A percentile compares a stretch with the other conserved stretches of the same genome.
Conservation (phyloP, 495 filamentous ascomycete genomes). For the Cetradonia linearis region DNA sequence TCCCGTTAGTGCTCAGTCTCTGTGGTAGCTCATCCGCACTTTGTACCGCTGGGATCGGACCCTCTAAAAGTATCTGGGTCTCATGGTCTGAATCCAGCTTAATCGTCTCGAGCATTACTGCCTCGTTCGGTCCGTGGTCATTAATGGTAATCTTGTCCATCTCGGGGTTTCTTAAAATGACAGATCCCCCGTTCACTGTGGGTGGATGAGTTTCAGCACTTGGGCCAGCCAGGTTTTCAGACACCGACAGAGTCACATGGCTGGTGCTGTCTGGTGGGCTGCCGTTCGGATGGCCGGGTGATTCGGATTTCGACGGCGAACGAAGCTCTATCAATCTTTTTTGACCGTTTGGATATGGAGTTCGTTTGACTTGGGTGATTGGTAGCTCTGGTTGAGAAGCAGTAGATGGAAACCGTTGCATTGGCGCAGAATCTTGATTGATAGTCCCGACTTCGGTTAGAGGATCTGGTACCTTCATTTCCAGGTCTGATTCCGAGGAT, state of each 20-base stretch:
- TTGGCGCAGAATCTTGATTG: neutral
- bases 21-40: neutral
- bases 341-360: conserved; percentile 18
- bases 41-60: neutral
- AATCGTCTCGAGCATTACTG: neutral
- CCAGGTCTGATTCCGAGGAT: conserved; percentile 19
- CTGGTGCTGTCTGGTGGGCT: neutral
- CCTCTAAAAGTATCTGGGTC: neutral
- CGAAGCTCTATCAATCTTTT: neutral
- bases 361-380: conserved; percentile 24
- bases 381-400: conserved; percentile 19
- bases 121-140: neutral
- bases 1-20: neutral
- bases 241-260: neutral
- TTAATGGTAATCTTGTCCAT: neutral
- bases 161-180: neutral
- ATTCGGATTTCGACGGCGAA: neutral
- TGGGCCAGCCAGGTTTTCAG: neutral
- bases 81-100: neutral
- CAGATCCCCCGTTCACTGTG: neutral
- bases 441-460: conserved; percentile 6
- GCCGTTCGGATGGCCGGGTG: neutral
- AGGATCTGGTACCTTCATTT: conserved; percentile 14
- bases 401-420: conserved; percentile 16
- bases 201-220: neutral